These are phyloP conservation scores for Pichia rugopelliculosa DNA, from an alignment of 805 yeast genomes.

Conservation along the genomic window DNA sequence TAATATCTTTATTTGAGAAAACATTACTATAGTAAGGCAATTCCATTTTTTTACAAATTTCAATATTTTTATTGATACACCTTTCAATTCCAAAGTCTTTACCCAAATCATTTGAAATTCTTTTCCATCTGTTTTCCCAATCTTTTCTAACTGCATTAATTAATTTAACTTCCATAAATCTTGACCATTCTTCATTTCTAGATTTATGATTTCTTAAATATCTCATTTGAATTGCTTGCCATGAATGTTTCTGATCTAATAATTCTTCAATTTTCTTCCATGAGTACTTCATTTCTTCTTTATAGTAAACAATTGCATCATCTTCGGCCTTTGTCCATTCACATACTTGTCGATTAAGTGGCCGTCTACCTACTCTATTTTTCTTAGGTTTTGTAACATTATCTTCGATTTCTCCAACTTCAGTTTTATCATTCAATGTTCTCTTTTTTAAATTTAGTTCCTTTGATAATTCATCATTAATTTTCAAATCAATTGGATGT, in stretches of 20 bases:
- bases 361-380: background rate
- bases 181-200: slow-evolving; percentile 30
- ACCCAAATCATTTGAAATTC: slow-evolving; percentile 29
- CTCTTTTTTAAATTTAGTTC: slow-evolving; percentile 2
- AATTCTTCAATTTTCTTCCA: slow-evolving; percentile 34
- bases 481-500: background rate
- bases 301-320: slow-evolving; percentile 29
- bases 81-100: slow-evolving; percentile 25
- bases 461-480: slow-evolving; percentile 2
- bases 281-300: slow-evolving; percentile 30
- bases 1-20: slow-evolving; percentile 25
- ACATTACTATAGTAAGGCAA: slow-evolving; percentile 19
- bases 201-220: slow-evolving; percentile 34
- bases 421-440: background rate
- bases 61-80: slow-evolving; percentile 25
- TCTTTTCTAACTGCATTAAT: slow-evolving; percentile 29
- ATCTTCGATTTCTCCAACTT: background rate
- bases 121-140: slow-evolving; percentile 35
- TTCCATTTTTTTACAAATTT: slow-evolving; percentile 27
- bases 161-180: slow-evolving; percentile 28
- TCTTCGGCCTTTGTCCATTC: slow-evolving; percentile 33
- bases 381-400: background rate
- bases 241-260: slow-evolving; percentile 29
- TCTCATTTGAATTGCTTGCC: slow-evolving; percentile 44
- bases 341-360: background rate